Conservation (phyloP, 2,329 filamentous ascomycete genomes). For the Fusarium sp. region DNA sequence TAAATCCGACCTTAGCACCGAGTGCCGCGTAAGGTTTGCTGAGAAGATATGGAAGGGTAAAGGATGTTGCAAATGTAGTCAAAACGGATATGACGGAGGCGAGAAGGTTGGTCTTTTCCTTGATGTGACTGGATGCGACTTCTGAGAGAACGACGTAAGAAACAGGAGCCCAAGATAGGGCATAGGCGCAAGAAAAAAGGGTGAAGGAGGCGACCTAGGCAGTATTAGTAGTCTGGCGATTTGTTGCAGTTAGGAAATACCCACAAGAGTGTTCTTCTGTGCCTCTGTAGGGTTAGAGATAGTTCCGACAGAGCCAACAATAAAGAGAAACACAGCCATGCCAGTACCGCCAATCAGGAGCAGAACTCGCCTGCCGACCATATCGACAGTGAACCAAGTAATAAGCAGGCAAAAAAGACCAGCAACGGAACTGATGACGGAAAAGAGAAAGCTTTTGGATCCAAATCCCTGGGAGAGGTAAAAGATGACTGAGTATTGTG, state of each 20-base stretch:
- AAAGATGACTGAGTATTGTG: conserved; percentile 50
- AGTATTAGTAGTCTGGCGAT: background rate
- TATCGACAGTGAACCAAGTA: conserved; percentile 32
- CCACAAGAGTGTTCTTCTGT: conserved; percentile 8
- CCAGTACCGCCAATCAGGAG: background rate
- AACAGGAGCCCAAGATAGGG: conserved; percentile 47
- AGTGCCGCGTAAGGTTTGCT: conserved; percentile 52
- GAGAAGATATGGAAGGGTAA: conserved; percentile 53
- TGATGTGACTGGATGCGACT: conserved; percentile 42
- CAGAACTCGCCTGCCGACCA: background rate
- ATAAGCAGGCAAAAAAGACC: background rate
- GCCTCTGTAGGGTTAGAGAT: background rate
- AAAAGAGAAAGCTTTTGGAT: conserved; percentile 43
- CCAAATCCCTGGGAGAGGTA: conserved; percentile 48
- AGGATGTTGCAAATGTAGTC: conserved; percentile 48
- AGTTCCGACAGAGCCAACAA: background rate
- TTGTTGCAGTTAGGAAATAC: conserved; percentile 6
- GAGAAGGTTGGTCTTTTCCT: conserved; percentile 50
- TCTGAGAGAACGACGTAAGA: conserved; percentile 49
- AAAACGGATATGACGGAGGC: conserved; percentile 48
- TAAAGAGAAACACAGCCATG: background rate
- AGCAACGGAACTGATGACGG: conserved; percentile 22
- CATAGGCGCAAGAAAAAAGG: conserved; percentile 44
- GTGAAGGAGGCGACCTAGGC: conserved; percentile 44
- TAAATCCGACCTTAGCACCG: conserved; percentile 54